These are phyloP conservation scores for Elymus sibiricus DNA, from an alignment of 176 grass and related monocot genomes.

Conservation along the genomic window DNA sequence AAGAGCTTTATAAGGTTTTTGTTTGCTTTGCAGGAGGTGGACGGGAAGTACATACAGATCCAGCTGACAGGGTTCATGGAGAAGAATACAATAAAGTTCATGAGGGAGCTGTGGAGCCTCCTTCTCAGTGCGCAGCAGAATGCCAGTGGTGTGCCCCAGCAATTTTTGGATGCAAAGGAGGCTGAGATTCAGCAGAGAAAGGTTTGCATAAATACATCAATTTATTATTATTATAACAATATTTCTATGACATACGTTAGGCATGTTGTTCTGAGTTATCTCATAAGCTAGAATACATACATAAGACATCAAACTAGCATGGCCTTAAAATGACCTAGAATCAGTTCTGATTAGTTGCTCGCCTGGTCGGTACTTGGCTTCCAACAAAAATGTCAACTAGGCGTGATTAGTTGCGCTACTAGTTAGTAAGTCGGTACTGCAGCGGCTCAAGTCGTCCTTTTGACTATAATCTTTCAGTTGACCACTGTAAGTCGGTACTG, in stretches of 20 bases:
- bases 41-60: constrained; percentile 97
- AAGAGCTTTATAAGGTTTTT: neutral
- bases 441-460: neutral
- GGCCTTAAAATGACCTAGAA: neutral
- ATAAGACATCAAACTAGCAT: neutral
- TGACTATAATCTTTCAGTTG: neutral
- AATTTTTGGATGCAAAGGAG: constrained; percentile 94
- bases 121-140: constrained; percentile 88
- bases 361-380: neutral
- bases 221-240: neutral
- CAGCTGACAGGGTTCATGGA: constrained; percentile 98
- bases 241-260: neutral
- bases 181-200: constrained; percentile 77
- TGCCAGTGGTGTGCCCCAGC: constrained; percentile 93
- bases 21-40: constrained; percentile 49
- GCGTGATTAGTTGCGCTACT: neutral
- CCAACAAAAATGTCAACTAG: neutral
- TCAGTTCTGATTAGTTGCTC: neutral
- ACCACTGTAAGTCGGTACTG: neutral
- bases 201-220: constrained; percentile 38
- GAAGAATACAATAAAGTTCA: constrained; percentile 95
- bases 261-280: constrained; percentile 7
- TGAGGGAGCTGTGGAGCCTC: constrained; percentile 90
- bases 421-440: neutral
- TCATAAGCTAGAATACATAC: neutral